A percentile compares a stretch with the other conserved stretches of the same genome.
phyloP scores from a whole-genome alignment of 164 flowering plant genomes.

The Litsea cubeba region DNA sequence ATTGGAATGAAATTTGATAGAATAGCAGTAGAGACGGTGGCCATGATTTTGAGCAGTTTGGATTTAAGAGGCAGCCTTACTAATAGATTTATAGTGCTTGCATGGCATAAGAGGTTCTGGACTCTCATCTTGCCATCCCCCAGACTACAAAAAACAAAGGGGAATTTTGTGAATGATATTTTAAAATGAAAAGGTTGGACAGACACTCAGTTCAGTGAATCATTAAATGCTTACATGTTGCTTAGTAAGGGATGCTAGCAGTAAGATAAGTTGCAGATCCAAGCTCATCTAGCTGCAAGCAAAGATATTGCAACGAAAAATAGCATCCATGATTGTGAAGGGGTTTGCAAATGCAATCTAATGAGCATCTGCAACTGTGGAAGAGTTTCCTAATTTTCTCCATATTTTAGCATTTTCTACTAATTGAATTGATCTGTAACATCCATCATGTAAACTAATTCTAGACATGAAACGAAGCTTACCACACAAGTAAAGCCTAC shows the following conservation, averaged over 20 bases:
- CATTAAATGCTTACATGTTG: background rate
- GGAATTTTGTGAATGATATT: no score
- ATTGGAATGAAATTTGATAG: no score
- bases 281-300: background rate
- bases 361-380: no score
- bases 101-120: no score
- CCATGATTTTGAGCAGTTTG: no score
- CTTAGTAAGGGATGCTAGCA: background rate
- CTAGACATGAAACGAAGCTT: background rate
- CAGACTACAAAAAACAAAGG: background rate
- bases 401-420: background rate
- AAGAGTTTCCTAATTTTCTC: constrained; percentile 2
- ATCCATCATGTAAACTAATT: background rate
- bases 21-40: no score
- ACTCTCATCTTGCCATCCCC: background rate
- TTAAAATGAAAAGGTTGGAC: background rate
- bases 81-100: no score
- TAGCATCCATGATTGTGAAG: background rate
- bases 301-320: background rate
- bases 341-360: no score
- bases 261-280: background rate
- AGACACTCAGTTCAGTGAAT: background rate
- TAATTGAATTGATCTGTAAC: background rate
- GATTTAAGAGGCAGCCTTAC: no score
- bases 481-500: background rate